Conservation (phyloP, 2,329 filamentous ascomycete species). For the Penicillium brasilianum region DNA sequence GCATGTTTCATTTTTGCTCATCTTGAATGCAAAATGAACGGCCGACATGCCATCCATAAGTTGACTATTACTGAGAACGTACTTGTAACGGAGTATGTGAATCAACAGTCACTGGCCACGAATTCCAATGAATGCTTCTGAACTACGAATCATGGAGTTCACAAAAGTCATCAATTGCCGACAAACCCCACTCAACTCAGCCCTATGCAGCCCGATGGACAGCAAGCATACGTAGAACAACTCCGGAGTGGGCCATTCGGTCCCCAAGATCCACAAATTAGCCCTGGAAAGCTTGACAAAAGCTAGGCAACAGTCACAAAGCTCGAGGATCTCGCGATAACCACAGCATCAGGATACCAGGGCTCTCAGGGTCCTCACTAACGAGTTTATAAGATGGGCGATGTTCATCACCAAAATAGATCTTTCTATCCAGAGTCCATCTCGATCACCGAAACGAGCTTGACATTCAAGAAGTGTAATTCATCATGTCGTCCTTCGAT, state of each 20-base stretch:
- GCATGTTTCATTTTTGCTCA: no score
- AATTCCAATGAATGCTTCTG: not conserved
- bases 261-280: not conserved
- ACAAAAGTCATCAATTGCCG: not conserved
- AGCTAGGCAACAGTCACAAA: not conserved
- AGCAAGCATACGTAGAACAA: not conserved
- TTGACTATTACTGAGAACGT: not conserved
- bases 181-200: not conserved
- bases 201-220: not conserved
- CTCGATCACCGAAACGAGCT: not conserved
- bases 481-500: conserved; percentile 37
- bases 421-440: not conserved
- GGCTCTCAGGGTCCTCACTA: not conserved
- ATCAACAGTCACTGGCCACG: not conserved
- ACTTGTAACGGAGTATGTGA: not conserved
- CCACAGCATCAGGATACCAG: not conserved
- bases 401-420: not conserved
- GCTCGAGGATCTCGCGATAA: not conserved
- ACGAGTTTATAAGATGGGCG: not conserved
- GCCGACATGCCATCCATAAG: no score
- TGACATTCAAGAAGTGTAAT: not conserved
- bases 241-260: not conserved
- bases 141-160: not conserved
- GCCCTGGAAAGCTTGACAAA: not conserved
- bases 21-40: not conserved